Evolutionary conservation across 768 basidiomycete genomes (phyloP).

Genomic region (Auricularia cornea): DNA sequence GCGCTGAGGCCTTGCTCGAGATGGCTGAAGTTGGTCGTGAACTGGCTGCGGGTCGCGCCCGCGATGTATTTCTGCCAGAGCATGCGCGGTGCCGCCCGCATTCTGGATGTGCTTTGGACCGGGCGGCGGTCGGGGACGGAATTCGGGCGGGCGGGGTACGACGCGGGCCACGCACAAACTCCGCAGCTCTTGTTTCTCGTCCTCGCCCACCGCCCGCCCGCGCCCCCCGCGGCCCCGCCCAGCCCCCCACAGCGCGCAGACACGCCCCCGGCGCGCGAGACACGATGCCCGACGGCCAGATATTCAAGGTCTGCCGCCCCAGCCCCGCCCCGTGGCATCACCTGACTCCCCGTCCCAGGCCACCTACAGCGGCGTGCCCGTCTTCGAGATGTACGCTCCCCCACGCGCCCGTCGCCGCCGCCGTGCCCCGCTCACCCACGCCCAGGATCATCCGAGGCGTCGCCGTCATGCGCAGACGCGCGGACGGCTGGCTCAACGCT

Average conservation of each 20-base stretch:
- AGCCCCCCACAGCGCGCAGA: no score
- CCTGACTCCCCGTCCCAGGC: slow-evolving; percentile 41
- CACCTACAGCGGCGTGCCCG: slow-evolving; percentile 88
- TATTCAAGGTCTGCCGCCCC: slow-evolving; percentile 60
- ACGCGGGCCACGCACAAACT: background rate
- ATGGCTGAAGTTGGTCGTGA: slow-evolving; percentile 58
- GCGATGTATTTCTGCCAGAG: background rate
- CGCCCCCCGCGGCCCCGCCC: background rate
- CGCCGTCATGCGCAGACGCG: slow-evolving; percentile 94
- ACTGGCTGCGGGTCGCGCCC: background rate
- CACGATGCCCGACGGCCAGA: slow-evolving; percentile 72
- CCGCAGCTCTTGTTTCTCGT: background rate
- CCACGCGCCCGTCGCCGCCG: slow-evolving; percentile 22
- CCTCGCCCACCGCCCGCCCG: background rate
- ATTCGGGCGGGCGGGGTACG: no score
- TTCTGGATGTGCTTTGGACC: background rate
- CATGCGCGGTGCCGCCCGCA: background rate
- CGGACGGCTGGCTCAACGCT: slow-evolving; percentile 98
- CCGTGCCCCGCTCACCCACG: slow-evolving; percentile 27
- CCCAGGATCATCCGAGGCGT: slow-evolving; percentile 89
- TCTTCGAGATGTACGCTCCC: slow-evolving; percentile 72
- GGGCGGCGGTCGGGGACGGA: background rate
- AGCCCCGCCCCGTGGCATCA: background rate
- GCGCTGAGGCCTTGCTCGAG: slow-evolving; percentile 51
- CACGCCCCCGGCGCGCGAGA: background rate